Evolutionary conservation across 1,284 basidiomycete genomes (phyloP).

Genomic region (Leccinum solheimii): DNA sequence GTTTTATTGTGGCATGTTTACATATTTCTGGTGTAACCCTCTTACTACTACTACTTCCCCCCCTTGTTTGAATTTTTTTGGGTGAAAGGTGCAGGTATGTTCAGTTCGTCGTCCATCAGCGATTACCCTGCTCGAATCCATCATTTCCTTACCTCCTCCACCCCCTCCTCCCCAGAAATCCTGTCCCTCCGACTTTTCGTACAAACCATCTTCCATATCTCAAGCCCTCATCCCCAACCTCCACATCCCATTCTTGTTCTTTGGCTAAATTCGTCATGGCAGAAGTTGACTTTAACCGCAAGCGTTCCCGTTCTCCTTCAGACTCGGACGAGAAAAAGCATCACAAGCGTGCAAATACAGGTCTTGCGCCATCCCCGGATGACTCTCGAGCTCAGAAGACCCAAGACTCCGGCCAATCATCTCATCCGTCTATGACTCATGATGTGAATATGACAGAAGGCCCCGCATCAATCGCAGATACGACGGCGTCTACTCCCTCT

Average conservation of each 20-base stretch:
- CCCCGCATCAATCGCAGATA: constrained; percentile 49
- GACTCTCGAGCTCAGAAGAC: constrained; percentile 49
- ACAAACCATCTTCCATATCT: constrained; percentile 45
- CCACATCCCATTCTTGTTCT: constrained; percentile 45
- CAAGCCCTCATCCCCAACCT: constrained; percentile 39
- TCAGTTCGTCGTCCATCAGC: constrained; percentile 22
- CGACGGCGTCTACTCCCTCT: constrained; percentile 56
- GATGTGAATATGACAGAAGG: constrained; percentile 65
- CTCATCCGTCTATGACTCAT: constrained; percentile 45
- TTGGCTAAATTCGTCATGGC: constrained; percentile 67
- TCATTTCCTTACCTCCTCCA: constrained; percentile 38
- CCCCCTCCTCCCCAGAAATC: constrained; percentile 33
- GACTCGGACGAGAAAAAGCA: constrained; percentile 76
- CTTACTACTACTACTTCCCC: background rate
- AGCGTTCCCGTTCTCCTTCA: constrained; percentile 82
- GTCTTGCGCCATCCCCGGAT: constrained; percentile 58
- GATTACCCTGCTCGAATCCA: constrained; percentile 30
- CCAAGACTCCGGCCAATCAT: constrained; percentile 41
- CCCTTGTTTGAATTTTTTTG: constrained; percentile 1
- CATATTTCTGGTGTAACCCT: constrained; percentile 7
- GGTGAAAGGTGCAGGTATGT: constrained; percentile 31
- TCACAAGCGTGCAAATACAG: constrained; percentile 81
- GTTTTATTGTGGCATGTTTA: constrained; percentile 30
- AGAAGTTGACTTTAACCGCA: constrained; percentile 78
- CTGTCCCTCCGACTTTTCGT: constrained; percentile 30